A percentile compares a stretch with the other conserved stretches of the same genome.
Conservation (phyloP, 352 stramenopile species). For the Phytophthora sp. region DNA sequence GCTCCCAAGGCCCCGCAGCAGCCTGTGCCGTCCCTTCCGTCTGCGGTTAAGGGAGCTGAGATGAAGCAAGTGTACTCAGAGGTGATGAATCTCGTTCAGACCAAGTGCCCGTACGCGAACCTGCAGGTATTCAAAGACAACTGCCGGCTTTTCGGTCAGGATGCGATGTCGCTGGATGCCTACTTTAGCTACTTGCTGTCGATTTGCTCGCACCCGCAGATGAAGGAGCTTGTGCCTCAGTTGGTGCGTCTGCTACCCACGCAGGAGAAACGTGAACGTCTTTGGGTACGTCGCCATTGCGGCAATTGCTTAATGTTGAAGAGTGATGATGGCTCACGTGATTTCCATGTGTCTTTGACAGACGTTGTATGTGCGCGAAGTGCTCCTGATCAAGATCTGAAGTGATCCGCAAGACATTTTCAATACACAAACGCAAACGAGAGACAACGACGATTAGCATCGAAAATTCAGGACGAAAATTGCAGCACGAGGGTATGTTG, state of each 20-base stretch:
- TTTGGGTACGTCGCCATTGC: constrained; percentile 85
- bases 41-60: constrained; percentile 59
- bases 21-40: constrained; percentile 58
- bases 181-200: constrained; percentile 86
- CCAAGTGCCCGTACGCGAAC: constrained; percentile 83
- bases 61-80: constrained; percentile 87
- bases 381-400: constrained; percentile 58
- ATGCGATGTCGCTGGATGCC: constrained; percentile 84
- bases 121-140: constrained; percentile 89
- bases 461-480: constrained; percentile 9
- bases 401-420: no score
- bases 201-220: constrained; percentile 71
- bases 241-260: constrained; percentile 84
- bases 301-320: background rate
- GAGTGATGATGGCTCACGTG: constrained; percentile 21
- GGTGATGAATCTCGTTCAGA: constrained; percentile 80
- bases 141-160: constrained; percentile 86
- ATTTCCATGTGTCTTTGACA: constrained; percentile 26
- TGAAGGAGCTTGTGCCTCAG: constrained; percentile 83
- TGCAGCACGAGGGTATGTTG: background rate
- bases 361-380: constrained; percentile 55
- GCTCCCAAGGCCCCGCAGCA: constrained; percentile 43
- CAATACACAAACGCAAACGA: background rate
- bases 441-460: constrained; percentile 27
- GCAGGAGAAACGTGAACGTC: constrained; percentile 81